phyloP scores from a whole-genome alignment of 1,284 basidiomycete genomes.

The Rhizoctonia solani region DNA sequence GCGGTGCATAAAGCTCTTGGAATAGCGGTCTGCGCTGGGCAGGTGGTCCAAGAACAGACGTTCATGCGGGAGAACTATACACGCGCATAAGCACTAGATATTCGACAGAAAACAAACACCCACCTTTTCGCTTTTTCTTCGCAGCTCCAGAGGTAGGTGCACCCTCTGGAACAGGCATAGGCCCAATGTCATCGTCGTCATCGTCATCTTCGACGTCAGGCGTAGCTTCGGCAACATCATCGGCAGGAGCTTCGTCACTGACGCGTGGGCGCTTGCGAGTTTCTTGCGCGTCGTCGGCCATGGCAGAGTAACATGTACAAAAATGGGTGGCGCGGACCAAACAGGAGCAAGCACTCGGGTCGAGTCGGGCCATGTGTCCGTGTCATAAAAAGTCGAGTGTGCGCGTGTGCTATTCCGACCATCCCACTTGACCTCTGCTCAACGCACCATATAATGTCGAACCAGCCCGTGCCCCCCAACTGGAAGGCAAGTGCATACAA shows the following conservation, averaged over 20 bases:
- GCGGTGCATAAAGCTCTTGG: conserved; percentile 98
- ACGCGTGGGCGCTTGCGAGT: conserved; percentile 21
- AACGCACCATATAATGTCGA: conserved; percentile 61
- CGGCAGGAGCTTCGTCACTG: background rate
- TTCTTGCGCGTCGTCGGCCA: conserved; percentile 35
- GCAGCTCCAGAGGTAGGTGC: conserved; percentile 28
- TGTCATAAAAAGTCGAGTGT: conserved; percentile 4
- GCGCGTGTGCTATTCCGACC: background rate
- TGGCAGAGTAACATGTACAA: background rate
- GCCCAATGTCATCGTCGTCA: conserved; percentile 47
- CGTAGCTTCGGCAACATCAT: background rate
- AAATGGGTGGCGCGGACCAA: conserved; percentile 12
- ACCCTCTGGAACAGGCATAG: conserved; percentile 45
- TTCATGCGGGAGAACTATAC: conserved; percentile 70
- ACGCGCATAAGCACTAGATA: background rate
- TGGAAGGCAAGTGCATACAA: conserved; percentile 72
- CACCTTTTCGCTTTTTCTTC: conserved; percentile 46
- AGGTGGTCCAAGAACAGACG: conserved; percentile 89
- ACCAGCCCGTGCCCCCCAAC: conserved; percentile 88
- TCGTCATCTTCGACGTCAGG: conserved; percentile 39
- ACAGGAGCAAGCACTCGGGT: conserved; percentile 11
- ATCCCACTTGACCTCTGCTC: background rate
- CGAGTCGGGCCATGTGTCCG: background rate
- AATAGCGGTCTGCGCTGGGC: conserved; percentile 91
- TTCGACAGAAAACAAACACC: background rate